Percentiles rank a stretch among this genome's conserved stretches.
phyloP scores from a whole-genome alignment of 2,329 filamentous ascomycete genomes.

The Falciphora oryzae region DNA sequence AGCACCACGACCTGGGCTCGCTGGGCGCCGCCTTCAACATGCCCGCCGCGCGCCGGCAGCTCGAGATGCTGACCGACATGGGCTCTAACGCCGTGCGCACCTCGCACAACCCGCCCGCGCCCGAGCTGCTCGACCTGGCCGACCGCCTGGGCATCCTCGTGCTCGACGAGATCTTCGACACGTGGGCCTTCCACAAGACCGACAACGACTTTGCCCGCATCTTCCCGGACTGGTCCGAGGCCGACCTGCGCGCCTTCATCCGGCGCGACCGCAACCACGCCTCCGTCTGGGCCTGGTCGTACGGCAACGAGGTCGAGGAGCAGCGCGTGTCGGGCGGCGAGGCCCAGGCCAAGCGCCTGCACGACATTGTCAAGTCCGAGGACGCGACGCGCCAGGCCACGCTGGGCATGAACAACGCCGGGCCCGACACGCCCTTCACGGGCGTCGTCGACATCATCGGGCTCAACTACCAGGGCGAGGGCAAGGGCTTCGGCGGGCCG shows the following conservation, averaged over 20 bases:
- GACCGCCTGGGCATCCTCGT: slow-evolving; percentile 45
- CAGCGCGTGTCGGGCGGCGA: slow-evolving; percentile 31
- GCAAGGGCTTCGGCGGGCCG: slow-evolving; percentile 23
- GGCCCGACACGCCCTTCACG: slow-evolving; percentile 32
- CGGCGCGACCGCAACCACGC: slow-evolving; percentile 50
- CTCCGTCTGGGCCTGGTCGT: slow-evolving; percentile 45
- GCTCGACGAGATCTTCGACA: slow-evolving; percentile 49
- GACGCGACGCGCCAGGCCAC: slow-evolving; percentile 41
- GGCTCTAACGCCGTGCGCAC: slow-evolving; percentile 45
- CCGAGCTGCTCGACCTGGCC: slow-evolving; percentile 42
- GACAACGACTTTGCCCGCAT: slow-evolving; percentile 44
- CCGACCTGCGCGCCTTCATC: slow-evolving; percentile 45
- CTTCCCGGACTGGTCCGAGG: slow-evolving; percentile 47
- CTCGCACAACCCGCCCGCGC: slow-evolving; percentile 47
- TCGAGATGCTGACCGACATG: slow-evolving; percentile 43
- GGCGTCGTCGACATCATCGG: slow-evolving; percentile 40
- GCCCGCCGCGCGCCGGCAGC: slow-evolving; percentile 41
- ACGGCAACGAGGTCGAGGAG: slow-evolving; percentile 49
- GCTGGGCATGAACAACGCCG: slow-evolving; percentile 40
- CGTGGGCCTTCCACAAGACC: slow-evolving; percentile 41
- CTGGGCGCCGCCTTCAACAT: slow-evolving; percentile 45
- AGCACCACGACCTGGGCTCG: slow-evolving; percentile 47
- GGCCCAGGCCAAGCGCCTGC: slow-evolving; percentile 28
- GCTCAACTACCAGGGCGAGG: slow-evolving; percentile 52
- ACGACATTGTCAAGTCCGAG: slow-evolving; percentile 37